Evolutionary conservation across 2,329 filamentous ascomycete genomes (phyloP).

Genomic region (Apiospora marii): DNA sequence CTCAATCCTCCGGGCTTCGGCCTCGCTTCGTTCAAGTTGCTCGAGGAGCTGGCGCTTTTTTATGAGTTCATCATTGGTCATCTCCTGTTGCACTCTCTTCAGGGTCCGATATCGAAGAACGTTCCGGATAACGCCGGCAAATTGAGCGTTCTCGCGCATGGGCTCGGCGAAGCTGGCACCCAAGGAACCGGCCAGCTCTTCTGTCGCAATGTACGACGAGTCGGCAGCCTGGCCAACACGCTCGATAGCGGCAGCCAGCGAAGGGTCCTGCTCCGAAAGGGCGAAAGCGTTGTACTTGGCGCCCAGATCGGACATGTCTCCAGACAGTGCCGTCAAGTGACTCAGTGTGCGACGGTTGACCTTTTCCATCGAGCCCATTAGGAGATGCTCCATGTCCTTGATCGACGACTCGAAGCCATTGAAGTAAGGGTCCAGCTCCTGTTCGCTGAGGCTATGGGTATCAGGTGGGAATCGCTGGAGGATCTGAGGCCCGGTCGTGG

Average conservation of each 20-base stretch:
- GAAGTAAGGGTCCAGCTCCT: conserved; percentile 96
- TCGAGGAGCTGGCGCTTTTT: conserved; percentile 87
- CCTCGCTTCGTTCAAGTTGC: conserved; percentile 90
- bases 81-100: conserved; percentile 96
- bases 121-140: conserved; percentile 89
- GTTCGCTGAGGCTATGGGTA: conserved; percentile 78
- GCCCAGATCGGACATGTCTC: conserved; percentile 90
- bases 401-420: conserved; percentile 91
- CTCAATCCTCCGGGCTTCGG: conserved; percentile 91
- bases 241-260: conserved; percentile 91
- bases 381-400: conserved; percentile 85
- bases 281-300: conserved; percentile 98
- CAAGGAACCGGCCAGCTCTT: conserved; percentile 86
- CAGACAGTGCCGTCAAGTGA: conserved; percentile 82
- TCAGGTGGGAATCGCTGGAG: conserved; percentile 86
- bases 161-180: conserved; percentile 95
- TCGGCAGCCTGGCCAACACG: conserved; percentile 94
- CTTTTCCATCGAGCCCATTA: conserved; percentile 95
- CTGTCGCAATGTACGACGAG: conserved; percentile 93
- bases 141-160: conserved; percentile 97
- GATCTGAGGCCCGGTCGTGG: conserved; percentile 58
- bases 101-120: conserved; percentile 90
- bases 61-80: conserved; percentile 90
- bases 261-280: conserved; percentile 87
- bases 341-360: conserved; percentile 89